phyloP scores from a whole-genome alignment of 371 early-diverging fungal species.

The Syncephalastrum sp. region DNA sequence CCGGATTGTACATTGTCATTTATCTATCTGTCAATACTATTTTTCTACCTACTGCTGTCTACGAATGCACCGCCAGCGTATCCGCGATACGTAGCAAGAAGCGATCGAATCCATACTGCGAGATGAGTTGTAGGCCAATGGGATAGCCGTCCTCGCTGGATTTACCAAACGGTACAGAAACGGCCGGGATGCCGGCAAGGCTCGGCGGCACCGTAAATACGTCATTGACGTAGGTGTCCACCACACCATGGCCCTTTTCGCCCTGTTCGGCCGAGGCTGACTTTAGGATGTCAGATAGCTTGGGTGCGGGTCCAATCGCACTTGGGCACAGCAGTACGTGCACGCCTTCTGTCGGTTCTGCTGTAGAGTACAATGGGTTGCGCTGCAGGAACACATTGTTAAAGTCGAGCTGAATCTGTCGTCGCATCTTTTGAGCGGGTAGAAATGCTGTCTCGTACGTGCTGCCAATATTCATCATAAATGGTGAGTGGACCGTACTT shows the following conservation, averaged over 20 bases:
- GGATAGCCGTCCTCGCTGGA: slow-evolving; percentile 51
- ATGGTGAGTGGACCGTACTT: background rate
- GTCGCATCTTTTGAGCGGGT: slow-evolving; percentile 80
- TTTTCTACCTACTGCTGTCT: too few species aligned
- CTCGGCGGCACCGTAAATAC: slow-evolving; percentile 89
- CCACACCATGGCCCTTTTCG: slow-evolving; percentile 9
- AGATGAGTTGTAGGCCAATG: slow-evolving; percentile 79
- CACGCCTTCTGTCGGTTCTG: slow-evolving; percentile 26
- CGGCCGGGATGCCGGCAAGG: slow-evolving; percentile 79
- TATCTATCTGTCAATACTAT: too few species aligned
- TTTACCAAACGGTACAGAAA: slow-evolving; percentile 60
- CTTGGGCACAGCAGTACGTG: slow-evolving; percentile 77
- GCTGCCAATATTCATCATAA: slow-evolving; percentile 11
- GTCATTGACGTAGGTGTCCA: slow-evolving; percentile 77
- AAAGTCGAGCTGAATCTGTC: slow-evolving; percentile 80
- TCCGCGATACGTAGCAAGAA: slow-evolving; percentile 47
- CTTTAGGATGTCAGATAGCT: too few species aligned
- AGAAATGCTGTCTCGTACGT: slow-evolving; percentile 68
- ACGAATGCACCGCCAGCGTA: slow-evolving; percentile 5
- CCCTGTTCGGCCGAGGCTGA: slow-evolving; percentile 22
- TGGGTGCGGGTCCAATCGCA: slow-evolving; percentile 68
- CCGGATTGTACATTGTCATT: slow-evolving; percentile 1
- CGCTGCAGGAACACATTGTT: slow-evolving; percentile 63
- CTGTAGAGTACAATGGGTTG: slow-evolving; percentile 16
- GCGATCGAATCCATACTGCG: slow-evolving; percentile 81